Percentiles rank a stretch among this genome's conserved stretches.
These are phyloP conservation scores for Linanthus parryae DNA, from an alignment of 148 eudicot genomes.

Conservation along the genomic window DNA sequence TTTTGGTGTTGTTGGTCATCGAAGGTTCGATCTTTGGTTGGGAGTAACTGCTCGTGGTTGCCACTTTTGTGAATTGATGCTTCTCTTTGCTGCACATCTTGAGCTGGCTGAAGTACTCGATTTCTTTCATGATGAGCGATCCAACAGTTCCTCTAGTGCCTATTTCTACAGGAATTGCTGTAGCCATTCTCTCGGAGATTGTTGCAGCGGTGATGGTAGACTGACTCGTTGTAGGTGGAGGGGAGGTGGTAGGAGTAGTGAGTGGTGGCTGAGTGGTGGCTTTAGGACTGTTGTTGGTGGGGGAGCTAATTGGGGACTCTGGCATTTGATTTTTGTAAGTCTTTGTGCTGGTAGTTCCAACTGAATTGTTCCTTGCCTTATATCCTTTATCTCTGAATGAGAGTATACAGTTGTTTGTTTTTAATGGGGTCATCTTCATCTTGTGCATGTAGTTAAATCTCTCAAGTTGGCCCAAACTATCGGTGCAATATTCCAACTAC, in stretches of 20 bases:
- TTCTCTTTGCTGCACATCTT: conserved; percentile 18
- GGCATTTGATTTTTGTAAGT: conserved; percentile 8
- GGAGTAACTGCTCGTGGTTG: conserved; percentile 16
- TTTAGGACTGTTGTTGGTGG: conserved; percentile 7
- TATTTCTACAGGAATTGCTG: conserved; percentile 34
- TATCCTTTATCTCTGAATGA: not conserved
- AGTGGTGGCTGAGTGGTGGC: conserved; percentile 15
- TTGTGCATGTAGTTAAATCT: conserved; percentile 19
- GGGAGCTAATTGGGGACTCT: conserved; percentile 5
- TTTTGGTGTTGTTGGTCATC: conserved; percentile 15
- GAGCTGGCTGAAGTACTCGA: conserved; percentile 36
- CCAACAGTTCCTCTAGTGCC: conserved; percentile 59
- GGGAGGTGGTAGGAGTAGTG: conserved; percentile 6
- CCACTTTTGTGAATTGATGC: conserved; percentile 2
- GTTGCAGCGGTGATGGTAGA: conserved; percentile 20
- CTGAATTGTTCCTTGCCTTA: conserved; percentile 6
- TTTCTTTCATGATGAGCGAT: conserved; percentile 53
- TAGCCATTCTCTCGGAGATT: conserved; percentile 19
- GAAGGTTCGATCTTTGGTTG: conserved; percentile 17
- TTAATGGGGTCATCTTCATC: conserved; percentile 15
- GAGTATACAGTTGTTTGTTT: conserved; percentile 5
- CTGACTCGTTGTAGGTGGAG: conserved; percentile 8
- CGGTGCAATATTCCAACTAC: conserved; percentile 8
- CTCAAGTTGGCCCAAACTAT: conserved; percentile 12
- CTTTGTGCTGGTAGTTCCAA: conserved; percentile 6